Evolutionary conservation across 2,329 filamentous ascomycete species (phyloP).

Genomic region (Xylaria sp.): DNA sequence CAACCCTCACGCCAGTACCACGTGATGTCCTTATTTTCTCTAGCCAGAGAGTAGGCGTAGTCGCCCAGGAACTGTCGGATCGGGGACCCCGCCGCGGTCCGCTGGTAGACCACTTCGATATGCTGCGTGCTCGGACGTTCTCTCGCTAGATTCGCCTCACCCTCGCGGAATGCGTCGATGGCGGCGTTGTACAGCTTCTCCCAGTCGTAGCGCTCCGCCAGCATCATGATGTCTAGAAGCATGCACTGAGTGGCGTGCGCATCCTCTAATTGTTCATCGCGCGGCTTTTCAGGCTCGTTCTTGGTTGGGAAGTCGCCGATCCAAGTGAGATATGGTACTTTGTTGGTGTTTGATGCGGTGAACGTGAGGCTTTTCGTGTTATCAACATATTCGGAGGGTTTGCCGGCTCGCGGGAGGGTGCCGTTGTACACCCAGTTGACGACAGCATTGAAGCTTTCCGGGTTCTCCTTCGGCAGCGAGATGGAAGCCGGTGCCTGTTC

Average conservation of each 20-base stretch:
- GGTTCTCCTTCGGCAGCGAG: conserved; percentile 6
- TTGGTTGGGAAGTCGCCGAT: background rate
- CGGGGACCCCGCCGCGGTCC: background rate
- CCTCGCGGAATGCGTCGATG: conserved; percentile 20
- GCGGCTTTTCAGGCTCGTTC: background rate
- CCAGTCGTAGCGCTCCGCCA: conserved; percentile 16
- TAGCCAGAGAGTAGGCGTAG: conserved; percentile 11
- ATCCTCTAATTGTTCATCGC: background rate
- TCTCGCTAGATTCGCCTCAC: conserved; percentile 8
- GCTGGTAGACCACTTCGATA: background rate
- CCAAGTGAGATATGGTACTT: background rate
- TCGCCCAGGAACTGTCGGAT: conserved; percentile 17
- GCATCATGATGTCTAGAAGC: conserved; percentile 23
- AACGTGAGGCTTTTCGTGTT: background rate
- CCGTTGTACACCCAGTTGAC: conserved; percentile 20
- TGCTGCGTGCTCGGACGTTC: background rate
- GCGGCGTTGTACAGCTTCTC: conserved; percentile 23
- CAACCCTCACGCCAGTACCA: conserved; percentile 13
- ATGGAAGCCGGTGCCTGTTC: background rate
- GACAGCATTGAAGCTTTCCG: conserved; percentile 6
- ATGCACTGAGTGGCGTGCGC: conserved; percentile 9
- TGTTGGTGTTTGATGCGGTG: background rate
- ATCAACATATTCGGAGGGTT: background rate
- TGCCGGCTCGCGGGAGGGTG: conserved; percentile 14
- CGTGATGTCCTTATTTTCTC: conserved; percentile 1